Evolutionary conservation across 148 eudicot species (phyloP).

Genomic region (Rhododendron simsii): DNA sequence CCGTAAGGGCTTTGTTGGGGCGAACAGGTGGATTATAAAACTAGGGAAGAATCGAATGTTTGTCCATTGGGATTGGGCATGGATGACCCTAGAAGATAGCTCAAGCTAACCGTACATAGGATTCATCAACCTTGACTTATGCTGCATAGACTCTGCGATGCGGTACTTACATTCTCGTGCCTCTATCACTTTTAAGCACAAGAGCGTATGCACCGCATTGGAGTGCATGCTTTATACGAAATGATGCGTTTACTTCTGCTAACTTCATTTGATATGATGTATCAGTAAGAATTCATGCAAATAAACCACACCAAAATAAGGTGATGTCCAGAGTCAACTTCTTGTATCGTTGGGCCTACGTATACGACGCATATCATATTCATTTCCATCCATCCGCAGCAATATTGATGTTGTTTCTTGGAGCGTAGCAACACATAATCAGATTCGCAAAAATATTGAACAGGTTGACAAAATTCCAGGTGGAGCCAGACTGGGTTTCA

Average conservation of each 20-base stretch:
- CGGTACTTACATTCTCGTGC: neutral
- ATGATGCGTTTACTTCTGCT: neutral
- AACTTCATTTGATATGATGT: neutral
- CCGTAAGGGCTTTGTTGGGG: neutral
- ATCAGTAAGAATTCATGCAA: neutral
- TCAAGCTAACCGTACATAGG: neutral
- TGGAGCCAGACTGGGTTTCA: conserved; percentile 85
- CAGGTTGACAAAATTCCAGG: conserved; percentile 92
- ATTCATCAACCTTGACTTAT: neutral
- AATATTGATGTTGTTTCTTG: neutral
- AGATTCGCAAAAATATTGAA: neutral
- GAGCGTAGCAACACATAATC: neutral
- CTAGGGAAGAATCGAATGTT: neutral
- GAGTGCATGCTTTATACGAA: neutral
- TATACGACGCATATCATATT: neutral
- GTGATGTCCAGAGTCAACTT: neutral
- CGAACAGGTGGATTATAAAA: neutral
- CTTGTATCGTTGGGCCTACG: neutral
- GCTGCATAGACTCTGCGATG: neutral
- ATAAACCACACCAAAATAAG: neutral
- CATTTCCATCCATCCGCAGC: too few relatives aligned
- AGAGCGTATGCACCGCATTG: neutral
- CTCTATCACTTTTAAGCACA: neutral
- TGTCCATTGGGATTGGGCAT: neutral
- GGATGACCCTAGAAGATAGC: neutral